These are phyloP conservation scores for Pezicula carpinea DNA, from an alignment of 2,329 filamentous ascomycete genomes.

Conservation along the genomic window DNA sequence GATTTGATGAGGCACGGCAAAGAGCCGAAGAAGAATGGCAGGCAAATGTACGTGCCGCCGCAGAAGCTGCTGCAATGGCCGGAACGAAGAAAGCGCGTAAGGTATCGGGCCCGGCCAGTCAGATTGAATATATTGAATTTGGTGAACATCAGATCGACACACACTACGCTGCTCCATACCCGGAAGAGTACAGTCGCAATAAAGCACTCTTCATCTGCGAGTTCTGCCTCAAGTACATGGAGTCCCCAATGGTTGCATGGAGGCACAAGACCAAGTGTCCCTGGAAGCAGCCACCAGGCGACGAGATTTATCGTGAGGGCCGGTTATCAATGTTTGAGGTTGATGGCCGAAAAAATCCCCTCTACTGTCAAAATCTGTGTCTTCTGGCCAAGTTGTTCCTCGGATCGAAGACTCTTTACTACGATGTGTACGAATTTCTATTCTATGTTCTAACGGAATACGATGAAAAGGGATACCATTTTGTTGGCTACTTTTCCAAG, in stretches of 20 bases:
- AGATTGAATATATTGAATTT: conserved; percentile 98
- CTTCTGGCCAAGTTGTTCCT: conserved; percentile 93
- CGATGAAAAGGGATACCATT: conserved; percentile 86
- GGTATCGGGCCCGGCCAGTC: conserved; percentile 79
- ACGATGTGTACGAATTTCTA: conserved; percentile 93
- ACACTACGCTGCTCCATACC: conserved; percentile 97
- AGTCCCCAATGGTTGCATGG: conserved; percentile 97
- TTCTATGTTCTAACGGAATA: conserved; percentile 98
- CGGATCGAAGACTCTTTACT: conserved; percentile 97
- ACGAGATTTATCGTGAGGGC: conserved; percentile 92
- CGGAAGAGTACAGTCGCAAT: conserved; percentile 96
- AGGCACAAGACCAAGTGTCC: conserved; percentile 95
- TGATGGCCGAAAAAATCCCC: conserved; percentile 91
- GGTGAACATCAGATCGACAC: conserved; percentile 97
- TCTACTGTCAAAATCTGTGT: conserved; percentile 98
- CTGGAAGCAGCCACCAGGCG: conserved; percentile 92
- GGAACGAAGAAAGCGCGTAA: conserved; percentile 66
- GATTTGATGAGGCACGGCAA: conserved; percentile 85
- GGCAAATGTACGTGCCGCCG: conserved; percentile 55
- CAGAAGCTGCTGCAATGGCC: conserved; percentile 63
- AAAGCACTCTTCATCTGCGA: conserved; percentile 98
- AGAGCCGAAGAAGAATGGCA: conserved; percentile 92
- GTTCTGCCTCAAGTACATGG: conserved; percentile 99
- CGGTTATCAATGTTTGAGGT: conserved; percentile 96
- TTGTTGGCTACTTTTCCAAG: conserved; percentile 99